Base-by-base conservation (phyloP, 495 filamentous ascomycete species). In the Daldinia decipiens region DNA sequence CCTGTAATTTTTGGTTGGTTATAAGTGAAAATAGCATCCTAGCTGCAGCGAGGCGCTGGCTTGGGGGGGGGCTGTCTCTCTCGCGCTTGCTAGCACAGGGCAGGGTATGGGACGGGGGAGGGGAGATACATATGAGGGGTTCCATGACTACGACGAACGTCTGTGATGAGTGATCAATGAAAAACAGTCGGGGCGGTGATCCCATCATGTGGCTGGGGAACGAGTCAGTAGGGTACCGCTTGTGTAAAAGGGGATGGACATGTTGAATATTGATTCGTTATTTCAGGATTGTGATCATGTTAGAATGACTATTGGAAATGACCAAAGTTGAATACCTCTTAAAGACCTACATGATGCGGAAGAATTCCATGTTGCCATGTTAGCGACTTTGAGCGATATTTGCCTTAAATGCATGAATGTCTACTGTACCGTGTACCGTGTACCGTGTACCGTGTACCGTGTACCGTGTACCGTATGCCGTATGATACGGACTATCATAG, bases 41-140 rank as follows among this genome's bases (percentile, higher is more conserved):
- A 73, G 65, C 61, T 69, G 65, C 65, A 73, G 65, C 61, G 52
- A 69, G 70, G 65, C 65, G 70, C 57, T 57, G 40, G 34, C 43
- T 51, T 54, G 26, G 26, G 62, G 26, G 62, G 40, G 43, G 70
- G 57, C 65, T 62, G 65, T 57, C 61, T 52, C 32, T 65, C 65
- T 69, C 62, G 61, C 70, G 50, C 64, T 62, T 50, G 45, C 26
- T 62, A 45, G 57, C 53, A 59, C 60, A 36, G 40, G 45, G 58
- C 19, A 32, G 40, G 64, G 54, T 36, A 64, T 47, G 61, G 26
- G 5, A 65, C 34, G 51, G 43, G 61, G 45, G 51, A 31, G 61
- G 45, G 40, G 57, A 21, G 53, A 43, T 55, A 26, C 34, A 60
- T 21, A 57, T 57, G 34, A 57, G 59, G 34, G 52, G 38, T 47